Evolutionary conservation across 148 eudicot genomes (phyloP), one percentile per base, ranked within the genome.

Genomic region (Rhododendron mucronatum): DNA sequence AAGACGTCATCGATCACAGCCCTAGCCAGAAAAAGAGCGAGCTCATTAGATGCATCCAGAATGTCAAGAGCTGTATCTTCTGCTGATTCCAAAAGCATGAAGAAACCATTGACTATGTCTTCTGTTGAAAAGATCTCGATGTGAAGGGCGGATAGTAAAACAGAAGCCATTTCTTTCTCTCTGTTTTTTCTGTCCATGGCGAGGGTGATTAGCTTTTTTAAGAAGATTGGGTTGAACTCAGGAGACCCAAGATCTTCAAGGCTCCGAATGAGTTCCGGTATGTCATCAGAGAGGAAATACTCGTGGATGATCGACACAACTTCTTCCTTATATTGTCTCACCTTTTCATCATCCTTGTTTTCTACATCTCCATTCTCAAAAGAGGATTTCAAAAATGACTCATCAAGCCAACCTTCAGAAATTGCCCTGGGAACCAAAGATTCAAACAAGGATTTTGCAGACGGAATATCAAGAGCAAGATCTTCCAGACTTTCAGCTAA

Each of bases 81-180:
- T 51, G 98, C 96, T 80, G 97, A 93, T 87, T 96, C 99, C 77
- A 96, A 75, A 71, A 96, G 99, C 93, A 95, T 73, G 74, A 91
- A 93, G 86, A 96, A 96, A 61, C 99, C 99, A 81, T 92, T 91
- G 23, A 94, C 97, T 57, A 95, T 93, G 82, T 96, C 99, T 81
- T 95, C 97, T 1, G 98, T 94, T 2, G 98, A 94, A 85, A 96
- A 95, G 79, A 96, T 94, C 88, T 96, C 98, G 13, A 95, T 94
- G 81, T 95, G 98, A 41, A 96, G 93, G 18, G 98, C 97, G 14
- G 99, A 94, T 45, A 96, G 95, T 28, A 96, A 89, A 85, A 94
- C 98, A 41, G 99, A 96, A 30, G 99, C 98, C 99, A 96, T 95
- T 87, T 96, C 99, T 89, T 93, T 96, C 89, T 96, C 99, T 83